phyloP scores from a whole-genome alignment of 2,329 filamentous ascomycete species.

The Monosporascus sp. region DNA sequence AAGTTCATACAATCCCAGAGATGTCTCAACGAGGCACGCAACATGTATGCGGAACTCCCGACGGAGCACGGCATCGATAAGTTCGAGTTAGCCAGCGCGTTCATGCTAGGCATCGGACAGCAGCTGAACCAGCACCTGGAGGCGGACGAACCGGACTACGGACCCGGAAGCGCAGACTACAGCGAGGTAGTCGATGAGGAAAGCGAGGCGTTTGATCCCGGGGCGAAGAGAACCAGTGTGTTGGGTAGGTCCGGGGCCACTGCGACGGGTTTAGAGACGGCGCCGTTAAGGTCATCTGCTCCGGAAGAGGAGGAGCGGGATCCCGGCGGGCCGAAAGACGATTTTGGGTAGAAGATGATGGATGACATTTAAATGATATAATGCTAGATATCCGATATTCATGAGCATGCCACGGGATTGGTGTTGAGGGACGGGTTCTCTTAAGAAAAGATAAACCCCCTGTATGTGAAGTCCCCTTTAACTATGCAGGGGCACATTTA shows the following conservation, averaged over 20 bases:
- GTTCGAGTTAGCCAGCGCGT: conserved; percentile 46
- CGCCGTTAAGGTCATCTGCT: conserved; percentile 33
- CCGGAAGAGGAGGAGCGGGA: conserved; percentile 17
- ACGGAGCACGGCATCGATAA: conserved; percentile 46
- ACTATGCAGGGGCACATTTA: too few species aligned
- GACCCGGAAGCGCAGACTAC: conserved; percentile 14
- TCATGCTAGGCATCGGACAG: conserved; percentile 47
- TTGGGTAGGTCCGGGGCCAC: conserved; percentile 38
- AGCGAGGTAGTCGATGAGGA: conserved; percentile 42
- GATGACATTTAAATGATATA: neutral
- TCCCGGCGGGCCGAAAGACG: conserved; percentile 17
- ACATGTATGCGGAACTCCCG: conserved; percentile 47
- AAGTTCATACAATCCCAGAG: conserved; percentile 75
- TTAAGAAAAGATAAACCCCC: too few species aligned
- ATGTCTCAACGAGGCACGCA: conserved; percentile 65
- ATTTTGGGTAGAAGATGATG: conserved; percentile 19
- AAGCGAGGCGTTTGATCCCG: conserved; percentile 51
- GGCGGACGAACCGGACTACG: conserved; percentile 18
- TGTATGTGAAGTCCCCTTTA: too few species aligned
- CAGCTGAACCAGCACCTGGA: conserved; percentile 44
- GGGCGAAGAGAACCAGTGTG: conserved; percentile 51
- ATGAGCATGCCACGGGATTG: too few species aligned
- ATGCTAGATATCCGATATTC: too few species aligned
- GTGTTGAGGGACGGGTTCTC: too few species aligned
- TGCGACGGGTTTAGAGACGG: conserved; percentile 42